phyloP scores from a whole-genome alignment of 495 filamentous ascomycete genomes.

The Xylaria venustula region DNA sequence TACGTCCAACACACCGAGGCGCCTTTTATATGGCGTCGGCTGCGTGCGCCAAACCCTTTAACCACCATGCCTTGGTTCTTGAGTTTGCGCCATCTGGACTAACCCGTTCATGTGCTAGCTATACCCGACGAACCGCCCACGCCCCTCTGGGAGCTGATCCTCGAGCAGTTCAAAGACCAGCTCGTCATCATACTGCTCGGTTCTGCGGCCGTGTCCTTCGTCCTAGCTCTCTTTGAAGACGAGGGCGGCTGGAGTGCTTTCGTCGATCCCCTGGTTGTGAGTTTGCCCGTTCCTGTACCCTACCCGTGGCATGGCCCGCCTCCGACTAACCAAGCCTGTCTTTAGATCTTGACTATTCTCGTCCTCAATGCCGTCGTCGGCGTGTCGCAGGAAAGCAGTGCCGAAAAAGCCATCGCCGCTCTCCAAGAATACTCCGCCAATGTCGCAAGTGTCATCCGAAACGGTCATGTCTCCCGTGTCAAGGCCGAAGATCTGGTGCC shows the following conservation, averaged over 20 bases:
- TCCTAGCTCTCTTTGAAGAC: conserved; percentile 90
- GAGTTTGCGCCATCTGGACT: conserved; percentile 16
- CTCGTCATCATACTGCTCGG: conserved; percentile 92
- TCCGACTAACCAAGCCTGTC: background rate
- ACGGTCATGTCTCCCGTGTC: conserved; percentile 70
- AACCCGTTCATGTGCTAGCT: conserved; percentile 51
- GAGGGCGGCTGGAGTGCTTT: conserved; percentile 96
- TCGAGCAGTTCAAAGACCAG: conserved; percentile 99
- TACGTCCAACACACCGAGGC: conserved; percentile 54
- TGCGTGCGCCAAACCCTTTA: conserved; percentile 8
- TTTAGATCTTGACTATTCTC: conserved; percentile 91
- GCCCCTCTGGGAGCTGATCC: conserved; percentile 90
- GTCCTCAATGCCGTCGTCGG: conserved; percentile 96
- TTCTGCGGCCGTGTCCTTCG: conserved; percentile 92
- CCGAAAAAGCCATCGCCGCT: conserved; percentile 97
- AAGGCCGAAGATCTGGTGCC: conserved; percentile 96
- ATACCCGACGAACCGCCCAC: conserved; percentile 97
- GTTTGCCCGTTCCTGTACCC: conserved; percentile 27
- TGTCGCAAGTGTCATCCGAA: conserved; percentile 88
- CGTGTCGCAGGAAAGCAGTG: conserved; percentile 97
- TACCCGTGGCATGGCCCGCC: background rate
- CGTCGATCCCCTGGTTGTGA: conserved; percentile 91
- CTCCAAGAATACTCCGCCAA: conserved; percentile 99
- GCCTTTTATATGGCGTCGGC: background rate
- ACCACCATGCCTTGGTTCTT: background rate